Conservation (phyloP, 257 asterid genomes). For the Petunia secreta region DNA sequence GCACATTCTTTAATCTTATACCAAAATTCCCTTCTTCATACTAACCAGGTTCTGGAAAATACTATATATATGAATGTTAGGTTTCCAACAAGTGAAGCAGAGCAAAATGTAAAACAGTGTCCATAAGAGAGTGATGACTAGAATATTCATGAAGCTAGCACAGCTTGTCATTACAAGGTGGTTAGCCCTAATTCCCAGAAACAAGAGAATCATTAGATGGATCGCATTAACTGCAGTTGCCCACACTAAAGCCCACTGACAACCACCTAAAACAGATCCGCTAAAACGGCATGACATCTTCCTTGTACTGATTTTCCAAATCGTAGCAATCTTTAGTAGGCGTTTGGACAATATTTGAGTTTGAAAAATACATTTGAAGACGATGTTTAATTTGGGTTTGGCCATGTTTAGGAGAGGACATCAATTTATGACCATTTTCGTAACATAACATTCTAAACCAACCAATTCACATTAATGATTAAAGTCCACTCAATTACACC, state of each 20-base stretch:
- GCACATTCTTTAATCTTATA: conserved; percentile 91
- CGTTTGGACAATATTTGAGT: too few species aligned
- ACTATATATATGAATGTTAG: neutral
- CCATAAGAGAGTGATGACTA: neutral
- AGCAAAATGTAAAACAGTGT: neutral
- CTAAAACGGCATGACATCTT: neutral
- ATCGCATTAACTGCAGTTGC: too few species aligned
- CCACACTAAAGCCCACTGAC: too few species aligned
- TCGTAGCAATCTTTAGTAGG: neutral
- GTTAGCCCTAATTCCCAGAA: neutral
- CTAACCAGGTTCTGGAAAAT: conserved; percentile 87
- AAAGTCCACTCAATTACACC: neutral
- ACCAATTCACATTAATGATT: conserved; percentile 1
- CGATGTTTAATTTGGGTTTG: too few species aligned
- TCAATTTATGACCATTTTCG: neutral
- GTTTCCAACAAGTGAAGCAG: neutral
- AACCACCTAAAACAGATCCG: too few species aligned
- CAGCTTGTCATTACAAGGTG: neutral
- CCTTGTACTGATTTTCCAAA: neutral
- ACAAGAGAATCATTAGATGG: too few species aligned
- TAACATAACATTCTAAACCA: neutral
- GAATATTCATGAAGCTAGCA: conserved; percentile 19
- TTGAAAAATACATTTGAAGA: too few species aligned
- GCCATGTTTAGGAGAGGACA: neutral
- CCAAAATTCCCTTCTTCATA: conserved; percentile 97